Evolutionary conservation across 805 yeast species (phyloP), one percentile per base, ranked within the genome.

Genomic region (Debaryomyces tyrocola): DNA sequence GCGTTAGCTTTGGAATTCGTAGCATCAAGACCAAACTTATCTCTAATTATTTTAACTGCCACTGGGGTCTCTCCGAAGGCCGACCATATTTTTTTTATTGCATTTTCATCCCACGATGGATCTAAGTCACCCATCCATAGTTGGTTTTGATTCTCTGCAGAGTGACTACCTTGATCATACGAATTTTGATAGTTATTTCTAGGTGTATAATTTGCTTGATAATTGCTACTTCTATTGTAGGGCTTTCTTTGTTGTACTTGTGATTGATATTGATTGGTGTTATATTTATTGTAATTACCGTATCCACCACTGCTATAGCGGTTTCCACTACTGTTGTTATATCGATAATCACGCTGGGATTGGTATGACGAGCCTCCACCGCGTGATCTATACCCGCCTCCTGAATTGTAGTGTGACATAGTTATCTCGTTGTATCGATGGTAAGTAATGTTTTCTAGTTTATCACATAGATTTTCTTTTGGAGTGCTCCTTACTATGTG

Each of bases 81-180:
- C 4, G 75, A 62, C 97, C 96, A 90, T 39, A 90, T 78, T 48
- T 79, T 78, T 41, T 74, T 74, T 44, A 91, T 77, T 10, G 78
- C 70, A 34, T 69, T 63, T 60, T 90, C 97, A 49, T 86, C 88
- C 90, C 96, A 87, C 62, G 79, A 73, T 8, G 87, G 87, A 55
- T 90, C 96, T 38, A 90, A 68, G 57, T 89, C 97, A 18, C 97
- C 97, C 96, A 90, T 91, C 86, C 91, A 87, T 41, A 87, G 59
- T 53, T 79, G 83, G 34, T 66, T 67, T 20, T 60, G 55, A 15
- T 44, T 44, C 15, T 33, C 42, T 9, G 28, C 11, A 7, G 27
- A 9, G 15, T 34, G 36, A 18, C 15, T 29, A 14, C 33, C 33
- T 18, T 31, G 37, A 27, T 42, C 31, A 29, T 33, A 38, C 8